These are phyloP conservation scores for Colletotrichum melonis DNA, from an alignment of 2,329 filamentous ascomycete species.

Conservation along the genomic window DNA sequence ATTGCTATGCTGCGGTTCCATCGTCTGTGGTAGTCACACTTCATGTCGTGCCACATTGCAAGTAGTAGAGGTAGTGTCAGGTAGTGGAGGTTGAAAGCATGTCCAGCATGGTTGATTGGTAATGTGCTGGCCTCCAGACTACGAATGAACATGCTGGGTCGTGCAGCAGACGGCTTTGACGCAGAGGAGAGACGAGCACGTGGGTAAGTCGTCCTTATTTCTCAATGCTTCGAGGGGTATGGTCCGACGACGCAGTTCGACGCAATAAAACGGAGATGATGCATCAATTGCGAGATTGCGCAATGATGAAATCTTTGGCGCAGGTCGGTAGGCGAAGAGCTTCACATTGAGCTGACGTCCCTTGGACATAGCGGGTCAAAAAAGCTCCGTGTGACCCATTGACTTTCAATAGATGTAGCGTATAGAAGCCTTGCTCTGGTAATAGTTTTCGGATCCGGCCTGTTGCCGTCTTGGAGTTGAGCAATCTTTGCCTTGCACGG, in stretches of 20 bases:
- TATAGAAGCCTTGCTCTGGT: not conserved
- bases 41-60: constrained; percentile 27
- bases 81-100: constrained; percentile 11
- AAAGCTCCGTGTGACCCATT: not conserved
- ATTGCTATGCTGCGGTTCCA: constrained; percentile 16
- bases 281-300: constrained; percentile 15
- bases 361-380: not conserved
- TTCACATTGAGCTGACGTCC: not conserved
- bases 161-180: constrained; percentile 7
- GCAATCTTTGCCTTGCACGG: not conserved
- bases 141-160: constrained; percentile 8
- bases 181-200: constrained; percentile 18
- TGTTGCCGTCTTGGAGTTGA: not conserved
- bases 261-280: not conserved
- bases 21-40: constrained; percentile 8
- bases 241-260: not conserved
- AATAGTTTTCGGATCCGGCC: not conserved
- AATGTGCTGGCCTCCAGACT: constrained; percentile 17
- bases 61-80: constrained; percentile 10
- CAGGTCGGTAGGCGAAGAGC: constrained; percentile 5
- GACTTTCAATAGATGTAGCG: not conserved
- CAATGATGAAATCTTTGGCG: constrained; percentile 6
- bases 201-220: constrained; percentile 18
- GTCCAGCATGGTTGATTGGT: constrained; percentile 9
- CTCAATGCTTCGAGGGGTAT: not conserved